Percentiles rank a stretch among this genome's conserved stretches.
Conservation (phyloP, 1,284 basidiomycete species). For the Naganishia sp. region DNA sequence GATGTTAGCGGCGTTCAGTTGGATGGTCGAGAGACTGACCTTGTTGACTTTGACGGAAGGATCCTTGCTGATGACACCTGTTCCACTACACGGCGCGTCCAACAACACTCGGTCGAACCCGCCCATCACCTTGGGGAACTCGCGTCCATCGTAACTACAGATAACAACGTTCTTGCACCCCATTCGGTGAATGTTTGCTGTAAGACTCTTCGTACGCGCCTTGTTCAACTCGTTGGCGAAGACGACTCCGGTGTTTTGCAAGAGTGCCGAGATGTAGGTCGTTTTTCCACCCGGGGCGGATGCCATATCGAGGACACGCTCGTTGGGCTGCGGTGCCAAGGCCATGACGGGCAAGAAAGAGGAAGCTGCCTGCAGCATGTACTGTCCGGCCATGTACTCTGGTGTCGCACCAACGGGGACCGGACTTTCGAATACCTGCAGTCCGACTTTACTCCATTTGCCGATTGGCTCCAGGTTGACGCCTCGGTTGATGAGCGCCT, state of each 20-base stretch:
- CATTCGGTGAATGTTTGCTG: constrained; percentile 92
- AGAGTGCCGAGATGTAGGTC: constrained; percentile 90
- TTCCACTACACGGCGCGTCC: constrained; percentile 97
- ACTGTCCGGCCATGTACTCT: constrained; percentile 98
- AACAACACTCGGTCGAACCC: constrained; percentile 95
- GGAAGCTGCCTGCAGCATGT: constrained; percentile 99
- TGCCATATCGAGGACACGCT: constrained; percentile 97
- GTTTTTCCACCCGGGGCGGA: constrained; percentile 98
- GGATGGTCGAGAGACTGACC: constrained; percentile 57
- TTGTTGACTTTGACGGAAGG: constrained; percentile 98
- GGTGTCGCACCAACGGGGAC: constrained; percentile 98
- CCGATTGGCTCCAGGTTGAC: constrained; percentile 97
- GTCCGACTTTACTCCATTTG: constrained; percentile 97
- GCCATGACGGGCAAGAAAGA: constrained; percentile 99
- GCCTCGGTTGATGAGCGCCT: constrained; percentile 90
- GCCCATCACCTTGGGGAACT: constrained; percentile 99
- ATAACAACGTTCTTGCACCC: constrained; percentile 98
- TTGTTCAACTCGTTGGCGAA: constrained; percentile 99
- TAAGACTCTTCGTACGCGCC: constrained; percentile 89
- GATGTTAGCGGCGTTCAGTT: constrained; percentile 7
- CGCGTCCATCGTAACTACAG: constrained; percentile 94
- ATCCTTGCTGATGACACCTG: constrained; percentile 98
- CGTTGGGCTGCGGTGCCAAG: constrained; percentile 85
- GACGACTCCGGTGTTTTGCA: constrained; percentile 97
- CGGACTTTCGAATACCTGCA: constrained; percentile 95